Percentiles rank a stretch among this genome's conserved stretches.
Evolutionary conservation across 192 early-diverging fungal species (phyloP).

Genomic region (Entrophospora sp.): DNA sequence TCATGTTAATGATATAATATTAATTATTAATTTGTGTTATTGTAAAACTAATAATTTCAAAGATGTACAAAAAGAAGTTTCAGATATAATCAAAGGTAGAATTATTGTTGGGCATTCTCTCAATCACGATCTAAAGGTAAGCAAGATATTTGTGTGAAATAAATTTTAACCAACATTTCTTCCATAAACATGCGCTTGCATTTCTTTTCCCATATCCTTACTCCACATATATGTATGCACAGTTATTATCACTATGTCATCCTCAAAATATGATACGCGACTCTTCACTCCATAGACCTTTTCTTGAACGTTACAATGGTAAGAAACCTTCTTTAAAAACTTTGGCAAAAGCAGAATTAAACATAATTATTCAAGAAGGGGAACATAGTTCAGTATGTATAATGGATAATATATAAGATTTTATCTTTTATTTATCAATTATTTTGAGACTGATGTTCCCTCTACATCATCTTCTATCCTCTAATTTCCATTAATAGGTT

Average conservation of each 20-base stretch:
- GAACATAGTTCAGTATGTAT: conserved; percentile 72
- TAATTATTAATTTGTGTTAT: conserved; percentile 4
- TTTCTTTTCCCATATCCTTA: too few relatives aligned
- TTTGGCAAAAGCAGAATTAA: conserved; percentile 65
- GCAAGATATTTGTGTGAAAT: too few relatives aligned
- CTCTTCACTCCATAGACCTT: conserved; percentile 69
- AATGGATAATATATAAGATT: too few relatives aligned
- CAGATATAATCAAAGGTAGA: conserved; percentile 73
- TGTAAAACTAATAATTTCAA: conserved; percentile 57
- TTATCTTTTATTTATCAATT: background rate
- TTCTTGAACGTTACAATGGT: conserved; percentile 56
- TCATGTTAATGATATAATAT: background rate
- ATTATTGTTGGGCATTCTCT: conserved; percentile 90
- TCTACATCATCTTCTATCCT: too few relatives aligned
- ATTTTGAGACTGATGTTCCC: too few relatives aligned
- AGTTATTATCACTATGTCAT: conserved; percentile 69
- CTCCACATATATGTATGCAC: too few relatives aligned
- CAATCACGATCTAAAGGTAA: conserved; percentile 68
- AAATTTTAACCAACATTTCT: background rate
- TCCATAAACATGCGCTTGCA: too few relatives aligned
- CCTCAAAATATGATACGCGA: conserved; percentile 73
- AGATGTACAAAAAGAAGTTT: conserved; percentile 70
- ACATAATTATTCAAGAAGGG: conserved; percentile 77
- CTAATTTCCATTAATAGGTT: conserved; percentile 34
- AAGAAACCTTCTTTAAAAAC: conserved; percentile 62